Evolutionary conservation across 495 filamentous ascomycete species (phyloP).

Genomic region (Aspergillus biplanus): DNA sequence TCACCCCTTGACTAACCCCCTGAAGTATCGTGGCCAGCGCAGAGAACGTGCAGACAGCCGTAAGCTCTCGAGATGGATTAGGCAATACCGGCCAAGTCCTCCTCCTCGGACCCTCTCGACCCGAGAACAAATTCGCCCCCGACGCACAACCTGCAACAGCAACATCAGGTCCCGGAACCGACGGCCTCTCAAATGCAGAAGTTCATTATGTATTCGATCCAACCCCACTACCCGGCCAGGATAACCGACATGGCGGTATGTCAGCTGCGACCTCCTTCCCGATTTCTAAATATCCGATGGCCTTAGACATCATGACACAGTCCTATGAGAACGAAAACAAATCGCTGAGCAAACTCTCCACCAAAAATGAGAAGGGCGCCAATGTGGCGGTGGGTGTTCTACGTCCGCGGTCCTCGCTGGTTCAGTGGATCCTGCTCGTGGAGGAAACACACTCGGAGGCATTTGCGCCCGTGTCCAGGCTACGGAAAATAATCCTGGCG

Average conservation of each 20-base stretch:
- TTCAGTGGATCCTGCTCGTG: constrained; percentile 79
- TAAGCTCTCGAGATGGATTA: constrained; percentile 66
- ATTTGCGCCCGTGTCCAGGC: constrained; percentile 69
- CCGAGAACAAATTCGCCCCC: constrained; percentile 64
- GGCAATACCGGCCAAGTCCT: constrained; percentile 68
- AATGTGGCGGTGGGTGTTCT: constrained; percentile 74
- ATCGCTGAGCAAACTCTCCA: constrained; percentile 64
- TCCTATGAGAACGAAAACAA: constrained; percentile 55
- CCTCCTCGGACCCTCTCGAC: constrained; percentile 65
- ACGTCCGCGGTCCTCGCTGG: constrained; percentile 62
- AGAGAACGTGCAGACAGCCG: constrained; percentile 57
- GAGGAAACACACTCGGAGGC: constrained; percentile 77
- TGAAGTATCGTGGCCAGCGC: constrained; percentile 68
- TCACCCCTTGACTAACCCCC: background rate
- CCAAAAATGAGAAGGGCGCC: constrained; percentile 67
- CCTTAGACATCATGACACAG: constrained; percentile 54
- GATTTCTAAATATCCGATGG: constrained; percentile 59
- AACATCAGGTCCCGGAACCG: constrained; percentile 22
- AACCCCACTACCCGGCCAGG: constrained; percentile 30
- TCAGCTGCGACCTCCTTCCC: constrained; percentile 56
- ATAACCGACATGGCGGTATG: constrained; percentile 52
- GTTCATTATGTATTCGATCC: constrained; percentile 52
- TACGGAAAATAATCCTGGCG: constrained; percentile 76
- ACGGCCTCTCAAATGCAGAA: constrained; percentile 25
- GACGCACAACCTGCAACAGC: constrained; percentile 30